These are phyloP conservation scores for Brassica balearica DNA, from an alignment of 441 rosid species.

Conservation along the genomic window DNA sequence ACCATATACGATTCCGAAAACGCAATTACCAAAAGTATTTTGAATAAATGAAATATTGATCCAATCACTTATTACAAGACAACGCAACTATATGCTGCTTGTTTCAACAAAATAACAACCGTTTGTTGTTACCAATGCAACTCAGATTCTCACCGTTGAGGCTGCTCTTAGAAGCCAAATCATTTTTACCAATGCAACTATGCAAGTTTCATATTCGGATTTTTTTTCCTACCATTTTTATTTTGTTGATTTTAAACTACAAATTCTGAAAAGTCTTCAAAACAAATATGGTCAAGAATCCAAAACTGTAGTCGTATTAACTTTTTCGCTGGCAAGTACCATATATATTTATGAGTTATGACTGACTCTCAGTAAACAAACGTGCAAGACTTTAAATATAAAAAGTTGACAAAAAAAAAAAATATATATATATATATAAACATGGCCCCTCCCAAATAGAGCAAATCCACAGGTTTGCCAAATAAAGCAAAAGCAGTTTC, in stretches of 20 bases:
- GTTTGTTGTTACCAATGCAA: too few relatives aligned
- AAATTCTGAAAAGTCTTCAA: background rate
- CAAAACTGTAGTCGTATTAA: background rate
- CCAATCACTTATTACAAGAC: background rate
- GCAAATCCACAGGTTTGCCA: background rate
- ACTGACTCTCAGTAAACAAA: too few relatives aligned
- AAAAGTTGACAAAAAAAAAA: too few relatives aligned
- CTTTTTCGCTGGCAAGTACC: background rate
- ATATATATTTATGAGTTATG: background rate
- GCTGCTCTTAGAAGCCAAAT: too few relatives aligned
- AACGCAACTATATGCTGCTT: background rate
- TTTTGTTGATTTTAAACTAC: too few relatives aligned
- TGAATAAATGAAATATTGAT: background rate
- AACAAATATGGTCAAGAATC: background rate
- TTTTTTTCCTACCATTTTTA: too few relatives aligned
- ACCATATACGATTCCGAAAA: background rate
- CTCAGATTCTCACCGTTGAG: too few relatives aligned
- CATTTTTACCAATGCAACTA: too few relatives aligned
- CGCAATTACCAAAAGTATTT: background rate
- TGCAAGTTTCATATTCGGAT: too few relatives aligned
- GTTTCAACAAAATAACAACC: too few relatives aligned
- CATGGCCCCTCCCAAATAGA: constrained; percentile 22
- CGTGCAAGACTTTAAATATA: too few relatives aligned
- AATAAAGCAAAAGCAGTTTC: background rate
- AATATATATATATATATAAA: background rate